Base-by-base conservation (phyloP, 441 rosid genomes). In the Pelargonium exstipulatum region DNA sequence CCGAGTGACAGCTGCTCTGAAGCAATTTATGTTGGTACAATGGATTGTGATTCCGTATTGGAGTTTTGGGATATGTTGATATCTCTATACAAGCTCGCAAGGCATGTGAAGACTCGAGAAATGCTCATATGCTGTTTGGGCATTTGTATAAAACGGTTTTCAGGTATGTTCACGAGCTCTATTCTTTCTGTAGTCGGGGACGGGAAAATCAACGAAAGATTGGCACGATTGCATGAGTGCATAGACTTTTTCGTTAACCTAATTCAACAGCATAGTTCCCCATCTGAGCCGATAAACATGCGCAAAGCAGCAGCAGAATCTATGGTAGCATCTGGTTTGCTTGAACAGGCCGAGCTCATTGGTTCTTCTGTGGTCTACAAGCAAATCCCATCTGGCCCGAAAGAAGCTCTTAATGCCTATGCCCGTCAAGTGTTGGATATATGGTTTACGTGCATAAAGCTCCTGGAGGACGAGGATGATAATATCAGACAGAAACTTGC, bases 401-500 rank as follows among this genome's bases (percentile, higher is more conserved):
- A 82, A 74, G 85, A 79, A 55, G 75, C 80, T 64, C 75, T 68
- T 67, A 78, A 72, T 65, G 68, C 66, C 73, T 87, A 81, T 78
- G 93, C 91, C 5, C 77, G 58, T 80, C 90, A 83, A 71, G 76
- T 87, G 42, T 83, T 95, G 62, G 86, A 80, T 71, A 75, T 80
- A 73, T 95, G 99, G 97, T 86, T 92, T 74, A 71, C 83, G 5
- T 89, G 96, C 78, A 83, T 95, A 83, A 86, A 82, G 75, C 81
- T 95, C 71, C 76, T 95, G 67, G 99, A 95, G 83, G 99, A 95
- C 53, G 99, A 95, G 85, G 99, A 95, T 73, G 93, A 92, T 73
- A 82, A 68, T 78, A 85, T 95, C 69, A 84, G 99, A 73, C 83
- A 88, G 77, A 79, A 69, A 77, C 87, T 89, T 65, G 92, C 97